Evolutionary conservation across 192 early-diverging fungal species (phyloP).

Genomic region (Podila clonocystis): DNA sequence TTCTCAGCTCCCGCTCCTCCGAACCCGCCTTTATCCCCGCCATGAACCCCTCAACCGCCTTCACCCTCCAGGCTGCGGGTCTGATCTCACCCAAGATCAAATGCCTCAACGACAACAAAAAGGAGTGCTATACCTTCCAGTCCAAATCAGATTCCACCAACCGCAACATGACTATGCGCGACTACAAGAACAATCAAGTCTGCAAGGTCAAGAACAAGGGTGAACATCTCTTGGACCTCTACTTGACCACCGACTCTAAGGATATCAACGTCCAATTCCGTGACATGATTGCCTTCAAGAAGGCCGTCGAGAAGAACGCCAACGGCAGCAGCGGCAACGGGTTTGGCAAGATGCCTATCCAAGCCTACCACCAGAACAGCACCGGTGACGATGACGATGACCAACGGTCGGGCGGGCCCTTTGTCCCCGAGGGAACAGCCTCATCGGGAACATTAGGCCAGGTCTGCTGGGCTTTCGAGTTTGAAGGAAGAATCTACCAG

Average conservation of each 20-base stretch:
- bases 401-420: slow-evolving; percentile 7
- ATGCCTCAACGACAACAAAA: slow-evolving; percentile 39
- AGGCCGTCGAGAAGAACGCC: slow-evolving; percentile 46
- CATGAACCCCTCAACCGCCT: slow-evolving; percentile 34
- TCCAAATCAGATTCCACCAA: slow-evolving; percentile 34
- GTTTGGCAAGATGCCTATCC: slow-evolving; percentile 4
- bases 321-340: slow-evolving; percentile 1
- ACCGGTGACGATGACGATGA: slow-evolving; percentile 15
- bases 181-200: slow-evolving; percentile 33
- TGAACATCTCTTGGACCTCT: slow-evolving; percentile 44
- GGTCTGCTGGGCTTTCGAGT: slow-evolving; percentile 46
- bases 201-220: slow-evolving; percentile 49
- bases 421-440: neutral
- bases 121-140: slow-evolving; percentile 45
- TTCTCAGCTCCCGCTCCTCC: slow-evolving; percentile 26
- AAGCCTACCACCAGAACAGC: no score
- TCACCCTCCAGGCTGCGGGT: slow-evolving; percentile 35
- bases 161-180: slow-evolving; percentile 36
- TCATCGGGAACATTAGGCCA: neutral
- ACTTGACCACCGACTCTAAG: slow-evolving; percentile 46
- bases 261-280: slow-evolving; percentile 51
- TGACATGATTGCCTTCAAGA: slow-evolving; percentile 51
- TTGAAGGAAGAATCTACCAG: slow-evolving; percentile 45
- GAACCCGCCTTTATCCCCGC: slow-evolving; percentile 40
- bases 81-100: slow-evolving; percentile 43